Evolutionary conservation across 306 rosid species (phyloP).

Genomic region (Cajanus cajan): DNA sequence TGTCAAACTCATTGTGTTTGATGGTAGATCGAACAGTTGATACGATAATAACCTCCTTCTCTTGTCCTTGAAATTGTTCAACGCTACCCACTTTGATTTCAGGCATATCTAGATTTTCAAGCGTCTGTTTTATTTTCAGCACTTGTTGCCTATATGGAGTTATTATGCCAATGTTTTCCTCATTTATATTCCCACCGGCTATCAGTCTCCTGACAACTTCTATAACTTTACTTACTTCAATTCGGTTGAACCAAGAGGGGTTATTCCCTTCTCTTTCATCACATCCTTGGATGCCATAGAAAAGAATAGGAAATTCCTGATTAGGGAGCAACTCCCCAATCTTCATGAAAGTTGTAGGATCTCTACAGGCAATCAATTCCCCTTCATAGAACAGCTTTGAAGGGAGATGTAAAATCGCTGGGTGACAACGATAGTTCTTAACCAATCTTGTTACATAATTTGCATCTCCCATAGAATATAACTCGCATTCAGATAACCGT

Average conservation of each 20-base stretch:
- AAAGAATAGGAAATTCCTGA: conserved; percentile 77
- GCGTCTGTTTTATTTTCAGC: conserved; percentile 64
- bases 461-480: conserved; percentile 54
- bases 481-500: conserved; percentile 57
- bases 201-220: conserved; percentile 56
- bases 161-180: conserved; percentile 82
- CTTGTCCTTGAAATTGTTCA: conserved; percentile 96
- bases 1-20: conserved; percentile 88
- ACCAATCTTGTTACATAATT: conserved; percentile 67
- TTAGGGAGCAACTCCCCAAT: conserved; percentile 64
- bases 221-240: conserved; percentile 82
- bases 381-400: conserved; percentile 65
- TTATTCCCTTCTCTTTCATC: conserved; percentile 97
- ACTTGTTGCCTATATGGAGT: conserved; percentile 95
- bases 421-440: conserved; percentile 84
- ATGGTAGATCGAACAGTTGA: conserved; percentile 96
- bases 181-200: conserved; percentile 43
- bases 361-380: conserved; percentile 80
- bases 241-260: conserved; percentile 98
- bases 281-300: conserved; percentile 93
- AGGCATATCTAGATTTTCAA: conserved; percentile 59
- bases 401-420: conserved; percentile 79
- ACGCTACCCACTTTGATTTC: conserved; percentile 87
- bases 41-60: conserved; percentile 75
- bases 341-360: conserved; percentile 39